Conservation (phyloP, 768 basidiomycete genomes). For the Mycena metata region DNA sequence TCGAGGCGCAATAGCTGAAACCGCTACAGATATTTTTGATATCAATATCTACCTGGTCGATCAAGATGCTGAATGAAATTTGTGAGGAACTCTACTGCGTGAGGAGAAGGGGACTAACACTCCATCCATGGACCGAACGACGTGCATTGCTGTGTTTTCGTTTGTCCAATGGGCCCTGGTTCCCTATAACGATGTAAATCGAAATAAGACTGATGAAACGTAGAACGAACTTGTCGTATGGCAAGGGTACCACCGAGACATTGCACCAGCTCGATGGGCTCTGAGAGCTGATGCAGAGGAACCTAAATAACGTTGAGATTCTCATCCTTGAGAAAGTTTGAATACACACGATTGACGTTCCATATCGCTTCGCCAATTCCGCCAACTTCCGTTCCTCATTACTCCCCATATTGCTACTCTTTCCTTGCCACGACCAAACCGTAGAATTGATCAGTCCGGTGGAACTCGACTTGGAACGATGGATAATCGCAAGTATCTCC, state of each 20-base stretch:
- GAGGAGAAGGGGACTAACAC: slow-evolving; percentile 38
- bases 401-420: slow-evolving; percentile 63
- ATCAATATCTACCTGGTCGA: slow-evolving; percentile 52
- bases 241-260: slow-evolving; percentile 78
- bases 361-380: slow-evolving; percentile 82
- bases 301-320: slow-evolving; percentile 45
- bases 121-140: slow-evolving; percentile 66
- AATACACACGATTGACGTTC: slow-evolving; percentile 68
- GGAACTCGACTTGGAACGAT: slow-evolving; percentile 75
- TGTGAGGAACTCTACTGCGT: not conserved
- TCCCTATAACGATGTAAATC: slow-evolving; percentile 60
- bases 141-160: slow-evolving; percentile 88
- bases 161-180: slow-evolving; percentile 79
- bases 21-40: slow-evolving; percentile 83
- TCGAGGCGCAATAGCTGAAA: slow-evolving; percentile 84
- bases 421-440: slow-evolving; percentile 86
- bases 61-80: slow-evolving; percentile 14
- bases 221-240: slow-evolving; percentile 75
- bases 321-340: slow-evolving; percentile 8
- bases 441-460: slow-evolving; percentile 76
- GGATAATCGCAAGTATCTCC: slow-evolving; percentile 77
- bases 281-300: slow-evolving; percentile 69
- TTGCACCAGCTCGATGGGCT: slow-evolving; percentile 73
- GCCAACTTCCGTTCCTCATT: slow-evolving; percentile 75
- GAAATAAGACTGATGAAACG: not conserved